Percentiles rank a stretch among this genome's conserved stretches.
phyloP scores from a whole-genome alignment of 257 asterid species.

The Handroanthus guayacan region DNA sequence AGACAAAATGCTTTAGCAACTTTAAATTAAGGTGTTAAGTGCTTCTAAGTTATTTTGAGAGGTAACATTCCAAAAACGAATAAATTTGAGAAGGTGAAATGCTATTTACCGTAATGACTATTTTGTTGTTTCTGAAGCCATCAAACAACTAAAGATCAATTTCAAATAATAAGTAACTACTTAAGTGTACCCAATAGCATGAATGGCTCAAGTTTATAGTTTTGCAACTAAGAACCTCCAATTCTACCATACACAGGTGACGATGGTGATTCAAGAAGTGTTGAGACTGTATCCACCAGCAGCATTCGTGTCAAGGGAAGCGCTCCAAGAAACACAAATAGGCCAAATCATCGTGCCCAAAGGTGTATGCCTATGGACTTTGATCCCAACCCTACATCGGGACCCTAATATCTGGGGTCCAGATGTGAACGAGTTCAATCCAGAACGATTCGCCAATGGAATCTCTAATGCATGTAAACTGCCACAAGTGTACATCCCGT shows the following conservation, averaged over 20 bases:
- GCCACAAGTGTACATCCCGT: conserved; percentile 80
- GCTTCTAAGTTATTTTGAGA: no score
- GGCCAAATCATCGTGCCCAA: conserved; percentile 70
- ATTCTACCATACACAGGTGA: conserved; percentile 41
- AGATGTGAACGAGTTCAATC: conserved; percentile 75
- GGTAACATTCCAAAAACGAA: no score
- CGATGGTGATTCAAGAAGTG: conserved; percentile 86
- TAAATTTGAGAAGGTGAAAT: no score
- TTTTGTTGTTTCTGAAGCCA: no score
- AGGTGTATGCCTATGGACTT: conserved; percentile 84
- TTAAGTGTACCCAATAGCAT: not conserved
- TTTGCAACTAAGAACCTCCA: no score
- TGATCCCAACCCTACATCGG: conserved; percentile 83
- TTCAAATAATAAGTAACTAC: no score
- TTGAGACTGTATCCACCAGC: conserved; percentile 83
- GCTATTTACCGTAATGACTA: no score
- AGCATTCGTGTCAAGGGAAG: conserved; percentile 88
- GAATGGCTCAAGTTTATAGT: not conserved
- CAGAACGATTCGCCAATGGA: conserved; percentile 73
- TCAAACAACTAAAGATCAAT: no score
- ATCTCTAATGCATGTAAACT: conserved; percentile 66
- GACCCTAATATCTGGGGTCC: conserved; percentile 75
- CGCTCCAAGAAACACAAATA: conserved; percentile 62
- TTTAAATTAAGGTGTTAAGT: no score
- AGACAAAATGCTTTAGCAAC: no score